phyloP scores from a whole-genome alignment of 768 basidiomycete species.

The Serendipita sp. region DNA sequence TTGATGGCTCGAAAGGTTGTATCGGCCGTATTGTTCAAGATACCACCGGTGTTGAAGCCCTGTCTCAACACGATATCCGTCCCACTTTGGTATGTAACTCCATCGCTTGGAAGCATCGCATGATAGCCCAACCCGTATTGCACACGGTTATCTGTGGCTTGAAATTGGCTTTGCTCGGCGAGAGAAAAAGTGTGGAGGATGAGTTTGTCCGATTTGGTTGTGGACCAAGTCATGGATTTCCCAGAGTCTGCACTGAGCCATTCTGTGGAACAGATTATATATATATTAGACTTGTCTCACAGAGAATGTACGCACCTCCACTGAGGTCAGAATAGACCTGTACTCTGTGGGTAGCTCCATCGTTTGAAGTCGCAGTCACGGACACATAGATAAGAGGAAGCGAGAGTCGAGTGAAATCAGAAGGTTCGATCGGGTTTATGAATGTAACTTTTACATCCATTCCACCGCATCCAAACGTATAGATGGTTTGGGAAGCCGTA shows the following conservation, averaged over 20 bases:
- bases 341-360: constrained; percentile 1
- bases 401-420: constrained; percentile 5
- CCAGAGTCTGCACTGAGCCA: constrained; percentile 13
- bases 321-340: constrained; percentile 7
- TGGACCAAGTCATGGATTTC: constrained; percentile 16
- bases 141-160: background rate
- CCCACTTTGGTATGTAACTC: constrained; percentile 6
- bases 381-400: constrained; percentile 7
- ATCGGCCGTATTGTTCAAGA: constrained; percentile 5
- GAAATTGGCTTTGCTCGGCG: background rate
- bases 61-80: background rate
- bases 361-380: background rate
- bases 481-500: background rate
- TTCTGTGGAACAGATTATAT: background rate
- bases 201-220: background rate
- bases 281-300: too few species aligned
- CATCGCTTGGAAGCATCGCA: background rate
- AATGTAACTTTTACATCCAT: background rate
- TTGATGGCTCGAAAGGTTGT: constrained; percentile 4
- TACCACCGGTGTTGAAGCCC: constrained; percentile 1
- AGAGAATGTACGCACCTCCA: background rate
- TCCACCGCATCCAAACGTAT: background rate
- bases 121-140: background rate
- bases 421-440: constrained; percentile 1
- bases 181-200: constrained; percentile 3